These are phyloP conservation scores for Cystobasidium sp. DNA, from an alignment of 1,284 basidiomycete species.

Conservation along the genomic window DNA sequence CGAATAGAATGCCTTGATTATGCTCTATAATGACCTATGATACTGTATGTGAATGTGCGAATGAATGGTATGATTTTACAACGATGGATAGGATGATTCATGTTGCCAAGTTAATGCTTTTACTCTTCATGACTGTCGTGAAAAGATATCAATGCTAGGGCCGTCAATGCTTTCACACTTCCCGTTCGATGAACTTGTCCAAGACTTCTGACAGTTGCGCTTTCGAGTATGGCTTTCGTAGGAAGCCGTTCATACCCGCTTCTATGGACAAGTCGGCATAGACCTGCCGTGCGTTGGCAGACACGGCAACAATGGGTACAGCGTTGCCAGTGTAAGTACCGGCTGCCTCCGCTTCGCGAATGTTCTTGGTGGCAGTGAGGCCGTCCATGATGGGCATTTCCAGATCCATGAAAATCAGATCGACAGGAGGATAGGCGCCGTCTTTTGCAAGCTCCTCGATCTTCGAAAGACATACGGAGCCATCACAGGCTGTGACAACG, in stretches of 20 bases:
- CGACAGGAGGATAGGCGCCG: slow-evolving; percentile 26
- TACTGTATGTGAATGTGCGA: no score
- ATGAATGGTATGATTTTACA: no score
- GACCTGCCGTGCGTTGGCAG: slow-evolving; percentile 39
- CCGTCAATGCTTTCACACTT: neutral
- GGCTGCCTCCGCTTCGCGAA: slow-evolving; percentile 17
- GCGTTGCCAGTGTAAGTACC: slow-evolving; percentile 16
- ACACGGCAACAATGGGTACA: slow-evolving; percentile 38
- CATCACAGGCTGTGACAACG: slow-evolving; percentile 35
- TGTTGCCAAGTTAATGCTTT: no score
- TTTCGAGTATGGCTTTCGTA: slow-evolving; percentile 40
- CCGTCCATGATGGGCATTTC: slow-evolving; percentile 44
- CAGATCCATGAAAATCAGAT: slow-evolving; percentile 41
- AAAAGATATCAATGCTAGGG: no score
- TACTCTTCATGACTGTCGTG: no score
- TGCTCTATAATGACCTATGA: no score
- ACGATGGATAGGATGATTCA: no score
- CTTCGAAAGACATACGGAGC: slow-evolving; percentile 21
- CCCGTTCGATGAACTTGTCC: slow-evolving; percentile 2
- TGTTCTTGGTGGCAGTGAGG: slow-evolving; percentile 33
- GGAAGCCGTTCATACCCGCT: slow-evolving; percentile 41
- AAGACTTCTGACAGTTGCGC: slow-evolving; percentile 28
- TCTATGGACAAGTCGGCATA: slow-evolving; percentile 33
- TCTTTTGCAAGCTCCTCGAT: slow-evolving; percentile 25
- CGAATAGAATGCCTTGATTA: no score